These are phyloP conservation scores for Mycosphaerella sp. DNA, from an alignment of 2,329 filamentous ascomycete species.

Conservation along the genomic window DNA sequence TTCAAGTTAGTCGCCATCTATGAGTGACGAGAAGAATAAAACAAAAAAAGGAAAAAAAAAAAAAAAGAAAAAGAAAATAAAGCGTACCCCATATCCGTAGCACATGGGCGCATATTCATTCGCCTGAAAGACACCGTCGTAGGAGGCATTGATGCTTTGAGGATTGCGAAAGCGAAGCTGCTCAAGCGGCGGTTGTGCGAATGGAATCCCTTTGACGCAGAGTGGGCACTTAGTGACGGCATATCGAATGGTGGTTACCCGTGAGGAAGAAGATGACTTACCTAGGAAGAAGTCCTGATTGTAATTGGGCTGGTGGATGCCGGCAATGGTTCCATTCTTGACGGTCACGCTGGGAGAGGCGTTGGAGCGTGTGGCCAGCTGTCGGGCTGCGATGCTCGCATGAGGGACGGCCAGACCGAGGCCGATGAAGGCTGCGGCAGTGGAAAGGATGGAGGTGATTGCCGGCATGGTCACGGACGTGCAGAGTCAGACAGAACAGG, in stretches of 20 bases:
- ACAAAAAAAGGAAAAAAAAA: too few species aligned
- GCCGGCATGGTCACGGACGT: neutral
- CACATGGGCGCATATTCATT: conserved; percentile 39
- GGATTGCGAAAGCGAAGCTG: conserved; percentile 32
- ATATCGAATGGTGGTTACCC: neutral
- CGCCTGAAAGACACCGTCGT: conserved; percentile 36
- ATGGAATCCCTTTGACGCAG: conserved; percentile 32
- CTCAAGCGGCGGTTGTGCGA: conserved; percentile 33
- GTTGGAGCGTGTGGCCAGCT: neutral
- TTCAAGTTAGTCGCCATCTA: neutral
- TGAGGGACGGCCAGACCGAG: conserved; percentile 9
- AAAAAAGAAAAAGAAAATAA: too few species aligned
- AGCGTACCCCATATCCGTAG: conserved; percentile 39
- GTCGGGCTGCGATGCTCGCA: neutral
- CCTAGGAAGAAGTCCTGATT: conserved; percentile 43
- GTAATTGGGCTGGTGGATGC: conserved; percentile 36
- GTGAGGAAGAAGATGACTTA: neutral
- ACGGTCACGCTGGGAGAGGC: conserved; percentile 32
- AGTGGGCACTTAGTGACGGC: neutral
- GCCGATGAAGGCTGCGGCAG: conserved; percentile 7
- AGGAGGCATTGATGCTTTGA: conserved; percentile 34
- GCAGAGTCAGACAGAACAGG: neutral
- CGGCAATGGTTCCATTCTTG: conserved; percentile 41
- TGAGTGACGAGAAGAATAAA: too few species aligned
- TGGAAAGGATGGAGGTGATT: conserved; percentile 12